Percentiles rank a stretch among this genome's conserved stretches.
phyloP scores from a whole-genome alignment of 768 basidiomycete species.

The Hysterangium stoloniferum region DNA sequence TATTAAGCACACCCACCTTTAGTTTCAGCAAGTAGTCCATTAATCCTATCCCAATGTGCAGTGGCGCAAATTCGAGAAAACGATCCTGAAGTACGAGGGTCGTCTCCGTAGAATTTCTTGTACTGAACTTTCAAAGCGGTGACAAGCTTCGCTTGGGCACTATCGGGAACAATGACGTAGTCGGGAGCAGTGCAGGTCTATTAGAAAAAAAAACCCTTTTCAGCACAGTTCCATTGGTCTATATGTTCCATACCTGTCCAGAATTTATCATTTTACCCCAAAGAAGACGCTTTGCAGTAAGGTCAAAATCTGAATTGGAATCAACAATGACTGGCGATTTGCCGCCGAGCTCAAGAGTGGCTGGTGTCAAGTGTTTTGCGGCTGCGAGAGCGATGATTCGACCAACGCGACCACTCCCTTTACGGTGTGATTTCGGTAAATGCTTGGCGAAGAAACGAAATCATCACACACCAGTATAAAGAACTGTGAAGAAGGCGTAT shows the following conservation, averaged over 20 bases:
- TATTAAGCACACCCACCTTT: slow-evolving; percentile 35
- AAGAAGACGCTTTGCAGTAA: slow-evolving; percentile 58
- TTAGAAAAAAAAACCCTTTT: too few relatives aligned
- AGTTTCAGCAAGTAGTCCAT: slow-evolving; percentile 54
- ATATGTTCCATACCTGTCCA: slow-evolving; percentile 34
- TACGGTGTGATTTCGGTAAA: neutral
- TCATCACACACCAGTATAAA: slow-evolving; percentile 45
- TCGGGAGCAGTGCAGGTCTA: slow-evolving; percentile 67
- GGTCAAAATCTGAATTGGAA: slow-evolving; percentile 54
- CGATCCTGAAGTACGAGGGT: slow-evolving; percentile 35
- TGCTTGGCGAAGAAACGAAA: neutral
- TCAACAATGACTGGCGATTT: slow-evolving; percentile 75
- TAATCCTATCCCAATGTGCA: slow-evolving; percentile 51
- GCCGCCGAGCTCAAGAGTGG: slow-evolving; percentile 45
- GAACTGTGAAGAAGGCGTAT: slow-evolving; percentile 28
- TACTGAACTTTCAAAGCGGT: slow-evolving; percentile 38
- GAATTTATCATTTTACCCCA: slow-evolving; percentile 77
- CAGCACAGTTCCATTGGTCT: neutral
- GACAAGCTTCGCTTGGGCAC: slow-evolving; percentile 31
- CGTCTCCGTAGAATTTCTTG: slow-evolving; percentile 46
- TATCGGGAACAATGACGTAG: slow-evolving; percentile 39
- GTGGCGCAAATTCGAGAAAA: slow-evolving; percentile 46
- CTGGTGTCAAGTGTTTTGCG: slow-evolving; percentile 66
- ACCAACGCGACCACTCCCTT: slow-evolving; percentile 46
- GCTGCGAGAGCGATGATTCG: slow-evolving; percentile 65